Percentiles rank a stretch among this genome's conserved stretches.
Conservation (phyloP, 805 yeast species). For the Sungouiella thailandica region DNA sequence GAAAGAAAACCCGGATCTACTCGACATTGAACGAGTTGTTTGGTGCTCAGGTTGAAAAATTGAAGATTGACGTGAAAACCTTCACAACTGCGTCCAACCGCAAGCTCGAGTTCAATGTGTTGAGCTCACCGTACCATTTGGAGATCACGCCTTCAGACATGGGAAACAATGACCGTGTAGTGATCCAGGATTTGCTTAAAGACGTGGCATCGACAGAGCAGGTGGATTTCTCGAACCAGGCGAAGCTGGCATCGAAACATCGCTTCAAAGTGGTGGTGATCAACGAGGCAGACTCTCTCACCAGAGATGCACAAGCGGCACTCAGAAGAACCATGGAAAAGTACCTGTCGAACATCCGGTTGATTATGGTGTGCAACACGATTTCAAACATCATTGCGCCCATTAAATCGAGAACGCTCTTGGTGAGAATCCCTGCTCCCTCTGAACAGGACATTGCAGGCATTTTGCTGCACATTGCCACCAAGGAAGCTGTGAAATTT, state of each 20-base stretch:
- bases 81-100: conserved; percentile 70
- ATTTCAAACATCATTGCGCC: conserved; percentile 92
- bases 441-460: conserved; percentile 47
- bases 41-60: conserved; percentile 74
- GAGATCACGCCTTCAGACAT: conserved; percentile 96
- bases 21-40: conserved; percentile 74
- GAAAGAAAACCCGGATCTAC: conserved; percentile 90
- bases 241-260: conserved; percentile 35
- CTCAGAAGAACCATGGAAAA: conserved; percentile 94
- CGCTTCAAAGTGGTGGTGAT: conserved; percentile 78
- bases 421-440: conserved; percentile 88
- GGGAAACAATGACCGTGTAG: conserved; percentile 93
- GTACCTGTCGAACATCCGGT: conserved; percentile 79
- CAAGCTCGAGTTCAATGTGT: conserved; percentile 85
- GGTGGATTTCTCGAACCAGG: conserved; percentile 65
- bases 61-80: conserved; percentile 83
- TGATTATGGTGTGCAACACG: conserved; percentile 80
- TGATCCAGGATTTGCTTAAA: conserved; percentile 87
- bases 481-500: conserved; percentile 47
- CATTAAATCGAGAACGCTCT: conserved; percentile 84
- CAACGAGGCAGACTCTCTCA: conserved; percentile 85
- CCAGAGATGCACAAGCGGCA: conserved; percentile 95
- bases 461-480: conserved; percentile 53
- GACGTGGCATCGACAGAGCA: conserved; percentile 95
- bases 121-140: conserved; percentile 85